phyloP scores from a whole-genome alignment of 768 basidiomycete genomes.

The Leccinellum luteum region DNA sequence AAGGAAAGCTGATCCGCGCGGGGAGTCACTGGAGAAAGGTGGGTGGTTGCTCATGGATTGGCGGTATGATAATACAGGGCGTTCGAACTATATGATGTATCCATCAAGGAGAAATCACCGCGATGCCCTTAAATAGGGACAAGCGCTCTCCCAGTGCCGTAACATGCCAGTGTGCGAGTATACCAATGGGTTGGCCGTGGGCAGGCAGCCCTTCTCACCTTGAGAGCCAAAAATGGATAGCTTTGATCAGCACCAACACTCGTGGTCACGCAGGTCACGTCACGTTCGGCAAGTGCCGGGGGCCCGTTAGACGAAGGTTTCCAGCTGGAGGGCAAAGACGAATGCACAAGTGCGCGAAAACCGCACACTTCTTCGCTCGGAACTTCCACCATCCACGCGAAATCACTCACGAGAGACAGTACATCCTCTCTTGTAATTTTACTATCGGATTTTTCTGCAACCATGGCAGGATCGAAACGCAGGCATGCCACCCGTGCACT shows the following conservation, averaged over 20 bases:
- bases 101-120: not conserved
- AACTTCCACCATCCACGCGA: constrained; percentile 31
- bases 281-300: constrained; percentile 27
- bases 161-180: constrained; percentile 1
- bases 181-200: not conserved
- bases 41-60: constrained; percentile 21
- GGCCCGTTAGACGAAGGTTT: constrained; percentile 20
- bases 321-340: constrained; percentile 19
- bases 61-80: not conserved
- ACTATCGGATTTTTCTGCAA: constrained; percentile 4
- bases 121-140: constrained; percentile 16
- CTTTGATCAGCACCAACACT: constrained; percentile 15
- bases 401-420: constrained; percentile 7
- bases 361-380: constrained; percentile 31
- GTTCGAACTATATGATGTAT: constrained; percentile 6
- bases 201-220: too few relatives aligned
- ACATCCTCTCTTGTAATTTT: constrained; percentile 1
- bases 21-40: constrained; percentile 17
- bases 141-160: constrained; percentile 20
- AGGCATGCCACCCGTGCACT: not conserved
- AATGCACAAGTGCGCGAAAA: constrained; percentile 24
- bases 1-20: constrained; percentile 7
- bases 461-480: not conserved
- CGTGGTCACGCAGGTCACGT: constrained; percentile 25
- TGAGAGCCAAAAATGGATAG: constrained; percentile 20